Evolutionary conservation across 2,329 filamentous ascomycete genomes (phyloP), one percentile per base, ranked within the genome.

Genomic region (Neurospora sp.): DNA sequence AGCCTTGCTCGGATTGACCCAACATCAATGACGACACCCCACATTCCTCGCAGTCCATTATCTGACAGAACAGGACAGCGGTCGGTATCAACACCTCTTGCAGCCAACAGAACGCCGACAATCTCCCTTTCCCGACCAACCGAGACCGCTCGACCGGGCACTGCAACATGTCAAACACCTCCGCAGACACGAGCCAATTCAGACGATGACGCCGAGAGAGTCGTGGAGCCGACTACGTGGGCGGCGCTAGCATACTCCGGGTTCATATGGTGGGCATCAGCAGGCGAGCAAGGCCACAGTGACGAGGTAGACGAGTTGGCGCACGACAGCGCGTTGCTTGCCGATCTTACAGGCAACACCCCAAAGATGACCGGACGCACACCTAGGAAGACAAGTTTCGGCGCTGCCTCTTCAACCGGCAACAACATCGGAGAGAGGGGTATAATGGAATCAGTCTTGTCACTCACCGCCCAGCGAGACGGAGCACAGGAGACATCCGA

Each of bases 181-280:
- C 62, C 68, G 69, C 76, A 1, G 73, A 79, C 28, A 76, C 73
- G 66, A 78, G 81, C 78, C 80, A 3, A 75, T 77, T 37, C 74
- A 10, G 83, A 85, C 66, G 83, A 87, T 41, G 82, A 81, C 8
- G 81, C 85, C 33, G 87, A 89, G 70, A 79, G 80, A 69, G 82
- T 90, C 62, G 82, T 89, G 37, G 89, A 91, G 75, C 88, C 89
- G 1, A 78, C 86, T 52, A 89, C 85, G 57, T 91, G 89, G 92
- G 85, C 90, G 0, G 88, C 90, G 1, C 85, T 95, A 36, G 92
- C 92, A 5, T 96, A 95, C 80, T 88, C 87, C 69, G 89, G 91
- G 33, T 94, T 95, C 82, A 92, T 95, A 86, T 96, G 92, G 92
- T 96, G 92, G 92, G 92, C 92, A 2, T 92, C 90, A 17, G 91